These are phyloP conservation scores for Daldinia concentrica DNA, from an alignment of 495 filamentous ascomycete genomes.

Conservation along the genomic window DNA sequence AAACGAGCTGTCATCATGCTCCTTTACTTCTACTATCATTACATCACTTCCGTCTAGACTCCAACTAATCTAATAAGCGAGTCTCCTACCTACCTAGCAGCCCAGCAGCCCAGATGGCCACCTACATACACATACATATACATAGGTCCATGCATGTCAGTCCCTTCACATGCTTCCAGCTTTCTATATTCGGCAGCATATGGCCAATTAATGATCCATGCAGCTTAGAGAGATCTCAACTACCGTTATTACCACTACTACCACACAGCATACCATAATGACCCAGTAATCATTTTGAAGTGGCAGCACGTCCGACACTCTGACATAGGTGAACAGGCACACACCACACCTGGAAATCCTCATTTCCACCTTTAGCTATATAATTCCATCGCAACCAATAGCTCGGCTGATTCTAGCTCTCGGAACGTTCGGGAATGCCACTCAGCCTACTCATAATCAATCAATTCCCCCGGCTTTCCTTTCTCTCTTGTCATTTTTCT, in stretches of 20 bases:
- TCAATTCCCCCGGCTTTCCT: not conserved
- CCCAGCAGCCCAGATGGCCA: not conserved
- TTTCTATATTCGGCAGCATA: slow-evolving; percentile 31
- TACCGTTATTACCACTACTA: slow-evolving; percentile 34
- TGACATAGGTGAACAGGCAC: slow-evolving; percentile 31
- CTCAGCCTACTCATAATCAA: slow-evolving; percentile 20
- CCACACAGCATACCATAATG: slow-evolving; percentile 7
- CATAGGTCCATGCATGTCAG: slow-evolving; percentile 32
- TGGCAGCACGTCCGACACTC: slow-evolving; percentile 34
- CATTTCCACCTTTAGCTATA: slow-evolving; percentile 27
- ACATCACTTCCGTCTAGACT: slow-evolving; percentile 38
- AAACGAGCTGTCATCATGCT: slow-evolving; percentile 18
- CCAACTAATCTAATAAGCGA: slow-evolving; percentile 38
- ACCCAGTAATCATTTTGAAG: slow-evolving; percentile 16
- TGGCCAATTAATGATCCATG: slow-evolving; percentile 24
- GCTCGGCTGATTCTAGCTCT: slow-evolving; percentile 27
- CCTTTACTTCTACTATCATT: slow-evolving; percentile 21
- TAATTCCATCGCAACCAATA: slow-evolving; percentile 25
- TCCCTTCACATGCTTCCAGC: slow-evolving; percentile 37
- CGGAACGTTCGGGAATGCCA: slow-evolving; percentile 38
- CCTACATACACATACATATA: slow-evolving; percentile 13
- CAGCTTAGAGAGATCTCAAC: slow-evolving; percentile 30
- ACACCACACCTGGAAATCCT: slow-evolving; percentile 23
- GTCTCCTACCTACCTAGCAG: slow-evolving; percentile 10
- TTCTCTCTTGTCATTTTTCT: not conserved